Percentiles rank a stretch among this genome's conserved stretches.
Conservation (phyloP, 371 early-diverging fungal genomes). For the Mucor velutinosus region DNA sequence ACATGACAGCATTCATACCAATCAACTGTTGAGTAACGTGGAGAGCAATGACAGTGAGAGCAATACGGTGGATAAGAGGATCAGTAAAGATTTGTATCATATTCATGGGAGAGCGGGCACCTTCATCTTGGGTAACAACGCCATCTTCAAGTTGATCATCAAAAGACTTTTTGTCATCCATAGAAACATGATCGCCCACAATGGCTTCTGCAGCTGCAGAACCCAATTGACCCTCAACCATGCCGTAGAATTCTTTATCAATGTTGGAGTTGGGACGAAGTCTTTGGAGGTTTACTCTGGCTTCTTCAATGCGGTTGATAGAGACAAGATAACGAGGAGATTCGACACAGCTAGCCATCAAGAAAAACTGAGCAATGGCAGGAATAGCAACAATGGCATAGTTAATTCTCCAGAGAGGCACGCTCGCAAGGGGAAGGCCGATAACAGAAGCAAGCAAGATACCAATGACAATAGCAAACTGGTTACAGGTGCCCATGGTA, state of each 20-base stretch:
- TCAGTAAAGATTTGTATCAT: slow-evolving; percentile 42
- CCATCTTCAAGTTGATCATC: neutral
- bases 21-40: slow-evolving; percentile 74
- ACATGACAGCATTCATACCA: slow-evolving; percentile 83
- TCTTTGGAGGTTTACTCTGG: slow-evolving; percentile 47
- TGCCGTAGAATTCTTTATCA: slow-evolving; percentile 11
- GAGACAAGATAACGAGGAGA: slow-evolving; percentile 75
- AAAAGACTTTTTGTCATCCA: neutral
- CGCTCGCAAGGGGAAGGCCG: slow-evolving; percentile 57
- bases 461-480: slow-evolving; percentile 63
- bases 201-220: slow-evolving; percentile 23
- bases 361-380: slow-evolving; percentile 62
- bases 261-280: slow-evolving; percentile 38
- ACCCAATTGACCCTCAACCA: slow-evolving; percentile 14
- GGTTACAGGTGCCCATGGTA: slow-evolving; percentile 41
- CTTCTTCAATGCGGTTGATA: slow-evolving; percentile 53
- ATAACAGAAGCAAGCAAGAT: slow-evolving; percentile 65
- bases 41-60: slow-evolving; percentile 43
- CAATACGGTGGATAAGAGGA: slow-evolving; percentile 53
- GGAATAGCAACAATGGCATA: slow-evolving; percentile 68
- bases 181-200: slow-evolving; percentile 68
- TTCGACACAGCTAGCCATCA: slow-evolving; percentile 72
- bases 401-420: slow-evolving; percentile 69
- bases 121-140: too few species aligned
- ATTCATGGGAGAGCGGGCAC: too few species aligned